A percentile compares a stretch with the other conserved stretches of the same genome.
These are phyloP conservation scores for Venustampulla echinocandica DNA, from an alignment of 495 filamentous ascomycete species.

Conservation along the genomic window DNA sequence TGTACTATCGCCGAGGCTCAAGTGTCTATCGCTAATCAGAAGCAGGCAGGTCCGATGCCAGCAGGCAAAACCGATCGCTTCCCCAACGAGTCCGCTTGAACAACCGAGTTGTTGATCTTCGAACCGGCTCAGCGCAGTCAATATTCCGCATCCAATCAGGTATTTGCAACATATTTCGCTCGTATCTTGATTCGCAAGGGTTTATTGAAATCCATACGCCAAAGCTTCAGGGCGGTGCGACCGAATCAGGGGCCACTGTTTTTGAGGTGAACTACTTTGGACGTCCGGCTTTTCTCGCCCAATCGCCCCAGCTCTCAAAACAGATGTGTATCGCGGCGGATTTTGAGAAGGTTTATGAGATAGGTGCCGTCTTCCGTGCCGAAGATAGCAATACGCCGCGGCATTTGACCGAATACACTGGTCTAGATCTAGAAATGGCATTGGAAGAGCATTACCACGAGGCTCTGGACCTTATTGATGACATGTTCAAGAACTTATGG, in stretches of 20 bases:
- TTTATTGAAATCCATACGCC: constrained; percentile 93
- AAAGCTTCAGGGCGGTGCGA: constrained; percentile 82
- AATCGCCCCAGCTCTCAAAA: constrained; percentile 90
- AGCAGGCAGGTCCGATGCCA: constrained; percentile 16
- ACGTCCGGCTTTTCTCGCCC: constrained; percentile 76
- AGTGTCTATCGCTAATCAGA: constrained; percentile 1
- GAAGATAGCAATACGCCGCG: constrained; percentile 96
- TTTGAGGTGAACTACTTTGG: constrained; percentile 95
- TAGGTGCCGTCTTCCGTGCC: constrained; percentile 92
- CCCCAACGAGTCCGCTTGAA: constrained; percentile 44
- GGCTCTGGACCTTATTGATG: constrained; percentile 70
- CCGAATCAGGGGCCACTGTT: constrained; percentile 88
- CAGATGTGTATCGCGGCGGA: constrained; percentile 92
- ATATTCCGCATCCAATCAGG: constrained; percentile 75
- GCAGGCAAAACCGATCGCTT: constrained; percentile 14
- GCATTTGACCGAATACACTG: constrained; percentile 93
- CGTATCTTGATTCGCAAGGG: constrained; percentile 63
- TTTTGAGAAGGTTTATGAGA: constrained; percentile 83
- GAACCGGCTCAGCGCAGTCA: constrained; percentile 76
- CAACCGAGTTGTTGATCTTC: constrained; percentile 78
- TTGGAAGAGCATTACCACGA: constrained; percentile 89
- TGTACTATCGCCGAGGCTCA: background rate
- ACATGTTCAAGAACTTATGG: constrained; percentile 83
- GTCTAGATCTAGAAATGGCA: constrained; percentile 90
- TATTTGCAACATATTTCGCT: constrained; percentile 71